Evolutionary conservation across 2,329 filamentous ascomycete species (phyloP), one percentile per base, ranked within the genome.

Genomic region (Ploettnerulaceae sp.): DNA sequence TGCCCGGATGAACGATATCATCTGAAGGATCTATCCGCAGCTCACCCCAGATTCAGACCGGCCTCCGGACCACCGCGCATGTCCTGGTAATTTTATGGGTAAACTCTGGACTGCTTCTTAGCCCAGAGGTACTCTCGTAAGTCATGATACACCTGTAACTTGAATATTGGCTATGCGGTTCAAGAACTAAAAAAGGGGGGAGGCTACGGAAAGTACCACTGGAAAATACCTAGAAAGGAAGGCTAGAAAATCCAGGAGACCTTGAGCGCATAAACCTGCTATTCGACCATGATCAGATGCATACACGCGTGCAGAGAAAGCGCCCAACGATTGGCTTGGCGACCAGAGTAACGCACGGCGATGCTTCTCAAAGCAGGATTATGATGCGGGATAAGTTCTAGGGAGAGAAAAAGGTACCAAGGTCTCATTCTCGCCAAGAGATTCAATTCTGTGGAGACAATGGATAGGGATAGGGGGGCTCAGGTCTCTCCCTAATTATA

Each of bases 401-500:
- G 17, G 37, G n/a, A n/a, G n/a, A 37, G 14, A 29, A 33, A 37
- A 20, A 21, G 12, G 12, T 36, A 8, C n/a, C n/a, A n/a, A n/a
- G n/a, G n/a, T n/a, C n/a, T n/a, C n/a, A 17, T 45, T 24, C 18
- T 14, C 31, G 42, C 42, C 33, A 31, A 45, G 40, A n/a, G 25
- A 40, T 29, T 12, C 6, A 29, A n/a, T 18, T 14, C 11, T n/a
- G 9, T 14, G 17, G 38, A 26, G 17, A 21, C n/a, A n/a, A n/a
- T n/a, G n/a, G n/a, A n/a, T n/a, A n/a, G n/a, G n/a, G n/a, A n/a
- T n/a, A n/a, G n/a, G n/a, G n/a, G n/a, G n/a, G n/a, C n/a, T n/a
- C n/a, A n/a, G n/a, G n/a, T n/a, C n/a, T n/a, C n/a, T n/a, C n/a
- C n/a, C n/a, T n/a, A n/a, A n/a, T 20, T 26, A 7, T 26, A 31